Evolutionary conservation across 2,329 filamentous ascomycete genomes (phyloP).

Genomic region (Cladosporium sp.): DNA sequence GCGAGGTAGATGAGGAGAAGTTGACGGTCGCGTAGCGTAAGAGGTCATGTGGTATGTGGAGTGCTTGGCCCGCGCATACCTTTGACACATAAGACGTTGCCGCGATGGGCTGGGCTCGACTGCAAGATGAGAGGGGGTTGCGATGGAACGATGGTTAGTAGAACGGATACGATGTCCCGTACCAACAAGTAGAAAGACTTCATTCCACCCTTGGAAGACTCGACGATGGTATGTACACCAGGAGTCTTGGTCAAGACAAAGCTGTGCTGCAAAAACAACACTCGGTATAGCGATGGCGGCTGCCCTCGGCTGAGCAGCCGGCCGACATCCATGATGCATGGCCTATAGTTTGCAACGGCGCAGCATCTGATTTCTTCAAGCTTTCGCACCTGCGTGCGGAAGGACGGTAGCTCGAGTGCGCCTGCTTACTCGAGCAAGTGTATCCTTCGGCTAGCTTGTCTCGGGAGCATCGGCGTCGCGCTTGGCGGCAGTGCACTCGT

Average conservation of each 20-base stretch:
- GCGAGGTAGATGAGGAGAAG: conserved; percentile 4
- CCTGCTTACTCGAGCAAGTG: neutral
- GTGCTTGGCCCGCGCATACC: conserved; percentile 8
- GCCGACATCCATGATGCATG: neutral
- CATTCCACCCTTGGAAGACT: neutral
- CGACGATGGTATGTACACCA: neutral
- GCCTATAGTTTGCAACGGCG: conserved; percentile 2
- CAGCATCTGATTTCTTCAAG: neutral
- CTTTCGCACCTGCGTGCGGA: neutral
- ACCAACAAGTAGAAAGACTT: neutral
- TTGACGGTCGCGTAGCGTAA: neutral
- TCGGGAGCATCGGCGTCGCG: neutral
- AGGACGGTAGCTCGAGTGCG: conserved; percentile 2
- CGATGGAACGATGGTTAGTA: neutral
- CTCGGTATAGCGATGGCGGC: neutral
- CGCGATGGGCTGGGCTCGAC: conserved; percentile 7
- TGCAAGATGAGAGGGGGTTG: neutral
- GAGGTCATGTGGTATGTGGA: conserved; percentile 10
- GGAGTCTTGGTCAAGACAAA: neutral
- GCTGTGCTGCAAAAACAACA: neutral
- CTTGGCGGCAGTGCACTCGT: neutral
- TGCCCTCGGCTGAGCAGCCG: conserved; percentile 10
- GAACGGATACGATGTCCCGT: neutral
- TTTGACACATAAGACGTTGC: conserved; percentile 11
- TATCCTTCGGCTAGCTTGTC: neutral